Evolutionary conservation across 2,329 filamentous ascomycete species (phyloP), one percentile per base, ranked within the genome.

Genomic region (Knufia fluminis): DNA sequence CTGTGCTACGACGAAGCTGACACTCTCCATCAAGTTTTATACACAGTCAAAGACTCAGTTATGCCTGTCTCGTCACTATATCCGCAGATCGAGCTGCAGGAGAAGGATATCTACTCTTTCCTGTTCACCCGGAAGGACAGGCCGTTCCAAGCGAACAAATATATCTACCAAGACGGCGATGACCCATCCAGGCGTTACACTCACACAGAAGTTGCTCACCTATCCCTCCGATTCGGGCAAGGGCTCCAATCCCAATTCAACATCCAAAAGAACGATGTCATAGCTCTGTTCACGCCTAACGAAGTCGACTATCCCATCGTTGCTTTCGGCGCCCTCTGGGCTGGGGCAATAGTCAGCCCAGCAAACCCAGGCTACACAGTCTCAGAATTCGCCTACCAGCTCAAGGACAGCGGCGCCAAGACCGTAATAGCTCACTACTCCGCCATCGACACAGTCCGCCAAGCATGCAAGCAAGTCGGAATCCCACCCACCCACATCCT

Each of bases 301-400:
- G 82, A 77, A 64, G 84, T 96, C 62, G 90, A 96, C 65, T 87
- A 83, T 0, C 83, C 87, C 0, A 72, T 83, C 2, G 67, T 89
- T 41, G 86, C 80, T 65, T 87, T 86, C 73, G 90, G 89, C 23
- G 76, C 80, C 8, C 79, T 85, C 56, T 96, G 87, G 85, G 85
- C 87, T 0, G 90, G 89, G 40, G 89, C 86, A 24, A 72, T 87
- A 46, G 70, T 87, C 9, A 88, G 83, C n/a, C 88, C 90, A 0
- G 89, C 87, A 2, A 96, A 96, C 62, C 89, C 90, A 17, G 80
- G 82, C 3, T 95, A 95, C 68, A 94, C 86, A 0, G 78, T 78
- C 10, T 80, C 87, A 8, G 91, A 97, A 67, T 75, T 96, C 28
- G 81, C 84, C 3, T 89, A 86, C 61, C 90, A 96, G 68, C 76